These are phyloP conservation scores for Rhodotorula toruloides DNA, from an alignment of 768 basidiomycete genomes.

Conservation along the genomic window DNA sequence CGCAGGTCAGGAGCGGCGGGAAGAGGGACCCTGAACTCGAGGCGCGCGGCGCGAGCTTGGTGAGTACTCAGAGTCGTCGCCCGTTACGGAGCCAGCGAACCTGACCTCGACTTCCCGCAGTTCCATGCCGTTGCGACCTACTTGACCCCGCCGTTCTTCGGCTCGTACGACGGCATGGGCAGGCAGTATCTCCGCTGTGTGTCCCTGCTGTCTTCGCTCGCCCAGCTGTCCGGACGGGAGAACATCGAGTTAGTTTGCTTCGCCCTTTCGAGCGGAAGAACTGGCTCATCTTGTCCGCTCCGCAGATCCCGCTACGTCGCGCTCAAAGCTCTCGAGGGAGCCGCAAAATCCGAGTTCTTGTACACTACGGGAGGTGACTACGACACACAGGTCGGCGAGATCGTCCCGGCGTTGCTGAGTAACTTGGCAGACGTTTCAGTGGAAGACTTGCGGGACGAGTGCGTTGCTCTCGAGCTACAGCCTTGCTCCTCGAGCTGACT, in stretches of 20 bases:
- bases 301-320: conserved; percentile 19
- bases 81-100: rapidly evolving
- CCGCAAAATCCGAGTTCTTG: conserved; percentile 22
- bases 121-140: conserved; percentile 22
- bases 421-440: conserved; percentile 7
- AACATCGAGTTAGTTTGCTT: background rate
- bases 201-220: conserved; percentile 8
- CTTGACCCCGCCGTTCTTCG: conserved; percentile 23
- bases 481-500: background rate
- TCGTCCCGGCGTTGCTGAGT: conserved; percentile 17
- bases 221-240: background rate
- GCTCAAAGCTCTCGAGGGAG: conserved; percentile 18
- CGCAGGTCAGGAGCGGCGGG: background rate
- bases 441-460: conserved; percentile 9
- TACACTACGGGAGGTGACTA: conserved; percentile 15
- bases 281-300: background rate
- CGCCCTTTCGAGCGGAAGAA: background rate
- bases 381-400: conserved; percentile 16
- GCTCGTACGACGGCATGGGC: conserved; percentile 1
- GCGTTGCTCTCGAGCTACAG: background rate
- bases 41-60: conserved; percentile 18
- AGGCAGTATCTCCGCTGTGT: conserved; percentile 29
- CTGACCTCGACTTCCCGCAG: conserved; percentile 1
- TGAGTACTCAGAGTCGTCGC: background rate
- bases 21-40: conserved; percentile 25